Base-by-base conservation (phyloP, 2,329 filamentous ascomycete species). In the Tolypocladium endophyticum region DNA sequence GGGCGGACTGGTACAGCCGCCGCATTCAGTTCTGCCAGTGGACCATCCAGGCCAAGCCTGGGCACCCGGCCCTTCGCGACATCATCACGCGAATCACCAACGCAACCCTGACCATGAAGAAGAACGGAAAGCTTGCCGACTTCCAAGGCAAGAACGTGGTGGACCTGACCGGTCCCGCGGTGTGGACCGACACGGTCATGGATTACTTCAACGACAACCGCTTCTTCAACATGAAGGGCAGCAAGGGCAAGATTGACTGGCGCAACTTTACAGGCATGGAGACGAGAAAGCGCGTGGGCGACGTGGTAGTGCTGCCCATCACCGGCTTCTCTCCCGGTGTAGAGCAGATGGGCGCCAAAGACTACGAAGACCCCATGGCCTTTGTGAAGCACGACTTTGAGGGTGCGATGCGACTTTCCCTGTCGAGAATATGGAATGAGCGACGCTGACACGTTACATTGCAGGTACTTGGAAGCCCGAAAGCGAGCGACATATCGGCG, bases 1-100 rank as follows among this genome's bases (percentile, higher is more conserved):
- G 94, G 94, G 82, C 85, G 41, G 80, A 96, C 1, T 97, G 93
- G 94, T 99, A 97, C 78, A 94, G 91, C 64, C 88, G 94, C 61
- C 85, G 93, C 64, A 92, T 99, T 62, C 94, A 97, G 72, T 97
- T 99, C 75, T 99, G 94, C 76, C 94, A 99, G 73, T 99, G 94
- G 94, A 99, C 94, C 1, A 97, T 99, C 63, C 93, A 97, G 74
- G 80, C 89, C 60, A 99, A 99, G 74, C 89, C 93, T 0, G 94
- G 94, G 14, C 94, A 99, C 72, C 94, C 94, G 0, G 86, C 96
- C 16, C 81, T 99, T 61, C 86, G 92, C 63, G 90, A 97, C 62
- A 84, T 96, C 62, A 91, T 99, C 38, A 81, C 88, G 18, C 88
- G 87, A 65, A 92, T 99, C 69, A 96, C 93, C 0, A 82, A 90